These are phyloP conservation scores for Diutina siamensis DNA, from an alignment of 1,139 yeast genomes.

Conservation along the genomic window DNA sequence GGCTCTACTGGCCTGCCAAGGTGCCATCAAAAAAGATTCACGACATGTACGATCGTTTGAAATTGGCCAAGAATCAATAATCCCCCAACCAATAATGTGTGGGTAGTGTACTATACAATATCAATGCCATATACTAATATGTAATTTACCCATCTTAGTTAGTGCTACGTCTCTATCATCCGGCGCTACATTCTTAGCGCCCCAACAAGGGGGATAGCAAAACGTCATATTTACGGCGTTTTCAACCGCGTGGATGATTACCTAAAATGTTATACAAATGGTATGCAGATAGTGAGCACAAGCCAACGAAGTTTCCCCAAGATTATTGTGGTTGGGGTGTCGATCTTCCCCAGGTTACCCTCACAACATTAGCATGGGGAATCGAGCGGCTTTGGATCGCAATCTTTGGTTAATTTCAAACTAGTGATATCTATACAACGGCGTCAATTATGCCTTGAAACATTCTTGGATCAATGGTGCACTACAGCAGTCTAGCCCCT, in stretches of 20 bases:
- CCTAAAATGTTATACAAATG: neutral
- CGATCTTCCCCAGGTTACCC: no score
- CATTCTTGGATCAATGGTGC: no score
- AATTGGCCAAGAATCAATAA: slow-evolving; percentile 9
- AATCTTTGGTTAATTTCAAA: neutral
- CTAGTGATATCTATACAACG: neutral
- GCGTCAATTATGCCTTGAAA: neutral
- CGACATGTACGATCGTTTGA: slow-evolving; percentile 72
- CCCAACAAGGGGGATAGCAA: no score
- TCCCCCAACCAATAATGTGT: neutral
- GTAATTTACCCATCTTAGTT: no score
- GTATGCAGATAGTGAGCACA: neutral
- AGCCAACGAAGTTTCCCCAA: no score
- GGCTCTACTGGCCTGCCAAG: slow-evolving; percentile 86
- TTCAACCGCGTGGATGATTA: neutral
- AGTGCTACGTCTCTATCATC: no score
- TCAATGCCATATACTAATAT: neutral
- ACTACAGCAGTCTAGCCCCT: no score
- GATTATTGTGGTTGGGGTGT: no score
- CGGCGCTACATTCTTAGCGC: no score
- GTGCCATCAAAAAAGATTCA: slow-evolving; percentile 74
- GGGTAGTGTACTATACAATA: neutral
- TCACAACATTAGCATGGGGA: no score
- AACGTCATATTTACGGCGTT: neutral
- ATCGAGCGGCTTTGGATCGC: neutral